Evolutionary conservation across 2,329 filamentous ascomycete species (phyloP).

Genomic region (Microsporum audouinii): DNA sequence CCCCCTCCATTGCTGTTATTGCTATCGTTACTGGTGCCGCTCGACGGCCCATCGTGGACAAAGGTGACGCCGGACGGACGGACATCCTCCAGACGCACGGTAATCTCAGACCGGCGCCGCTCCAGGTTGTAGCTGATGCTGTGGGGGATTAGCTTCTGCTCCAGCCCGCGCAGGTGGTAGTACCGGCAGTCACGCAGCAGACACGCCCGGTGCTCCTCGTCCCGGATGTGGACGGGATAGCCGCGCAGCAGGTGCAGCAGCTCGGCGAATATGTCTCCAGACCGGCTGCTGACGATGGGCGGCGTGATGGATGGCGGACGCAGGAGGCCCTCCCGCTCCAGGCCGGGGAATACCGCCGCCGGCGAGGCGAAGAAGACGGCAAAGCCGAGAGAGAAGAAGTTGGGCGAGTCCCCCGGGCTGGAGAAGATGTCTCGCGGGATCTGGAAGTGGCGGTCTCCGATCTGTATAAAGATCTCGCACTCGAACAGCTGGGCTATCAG

Average conservation of each 20-base stretch:
- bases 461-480: constrained; percentile 82
- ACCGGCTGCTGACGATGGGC: constrained; percentile 67
- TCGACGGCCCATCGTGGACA: constrained; percentile 35
- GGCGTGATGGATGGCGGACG: constrained; percentile 79
- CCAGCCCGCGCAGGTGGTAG: constrained; percentile 82
- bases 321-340: constrained; percentile 65
- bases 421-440: constrained; percentile 82
- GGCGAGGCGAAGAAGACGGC: constrained; percentile 74
- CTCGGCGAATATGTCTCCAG: constrained; percentile 73
- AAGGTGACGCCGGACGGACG: constrained; percentile 73
- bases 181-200: constrained; percentile 80
- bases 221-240: constrained; percentile 66
- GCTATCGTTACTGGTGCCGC: constrained; percentile 16
- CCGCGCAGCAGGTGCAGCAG: constrained; percentile 71
- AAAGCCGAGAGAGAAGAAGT: constrained; percentile 90
- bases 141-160: constrained; percentile 75
- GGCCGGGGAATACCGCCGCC: constrained; percentile 70
- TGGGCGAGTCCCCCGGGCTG: constrained; percentile 77
- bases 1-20: neutral
- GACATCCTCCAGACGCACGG: constrained; percentile 72
- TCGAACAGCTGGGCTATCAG: constrained; percentile 85
- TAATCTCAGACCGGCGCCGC: constrained; percentile 60
- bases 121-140: constrained; percentile 62
- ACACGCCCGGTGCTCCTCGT: constrained; percentile 63
- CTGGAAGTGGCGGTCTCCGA: constrained; percentile 76